Evolutionary conservation across 1,284 basidiomycete genomes (phyloP).

Genomic region (Moesziomyces globuligerus): DNA sequence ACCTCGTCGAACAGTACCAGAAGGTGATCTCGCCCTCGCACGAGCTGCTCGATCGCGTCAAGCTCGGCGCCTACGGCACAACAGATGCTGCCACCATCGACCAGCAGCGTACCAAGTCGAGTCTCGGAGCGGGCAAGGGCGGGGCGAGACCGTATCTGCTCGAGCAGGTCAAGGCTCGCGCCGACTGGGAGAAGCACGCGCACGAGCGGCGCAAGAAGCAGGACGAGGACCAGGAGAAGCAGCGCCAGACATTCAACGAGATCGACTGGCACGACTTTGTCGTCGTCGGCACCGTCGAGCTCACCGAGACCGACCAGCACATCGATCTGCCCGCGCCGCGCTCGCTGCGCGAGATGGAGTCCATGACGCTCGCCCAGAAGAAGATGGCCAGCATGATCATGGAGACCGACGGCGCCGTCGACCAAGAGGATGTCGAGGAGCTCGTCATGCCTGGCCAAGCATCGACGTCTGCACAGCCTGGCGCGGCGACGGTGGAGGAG

Average conservation of each 20-base stretch:
- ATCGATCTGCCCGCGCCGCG: slow-evolving; percentile 94
- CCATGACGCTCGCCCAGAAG: slow-evolving; percentile 96
- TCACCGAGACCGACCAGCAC: slow-evolving; percentile 82
- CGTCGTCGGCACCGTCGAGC: slow-evolving; percentile 97
- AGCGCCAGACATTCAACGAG: slow-evolving; percentile 74
- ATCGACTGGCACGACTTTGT: slow-evolving; percentile 99
- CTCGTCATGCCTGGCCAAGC: slow-evolving; percentile 34
- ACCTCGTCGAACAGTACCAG: slow-evolving; percentile 93
- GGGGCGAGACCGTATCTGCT: slow-evolving; percentile 76
- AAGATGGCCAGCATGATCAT: slow-evolving; percentile 98
- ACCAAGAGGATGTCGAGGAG: slow-evolving; percentile 75
- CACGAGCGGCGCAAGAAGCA: slow-evolving; percentile 85
- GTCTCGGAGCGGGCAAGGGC: slow-evolving; percentile 43
- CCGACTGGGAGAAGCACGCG: slow-evolving; percentile 87
- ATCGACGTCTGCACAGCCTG: slow-evolving; percentile 6
- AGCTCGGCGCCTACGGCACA: slow-evolving; percentile 56
- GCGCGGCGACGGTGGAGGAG: slow-evolving; percentile 13
- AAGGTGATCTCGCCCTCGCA: slow-evolving; percentile 86
- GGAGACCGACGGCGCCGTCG: slow-evolving; percentile 79
- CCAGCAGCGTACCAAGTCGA: slow-evolving; percentile 19
- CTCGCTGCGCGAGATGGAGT: slow-evolving; percentile 91
- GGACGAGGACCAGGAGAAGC: slow-evolving; percentile 82
- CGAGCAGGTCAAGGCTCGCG: slow-evolving; percentile 78
- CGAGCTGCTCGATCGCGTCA: slow-evolving; percentile 77
- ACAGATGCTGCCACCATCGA: slow-evolving; percentile 15